Percentiles rank a stretch among this genome's conserved stretches.
Conservation (phyloP, 768 basidiomycete genomes). For the Rossbeevera mucosa region DNA sequence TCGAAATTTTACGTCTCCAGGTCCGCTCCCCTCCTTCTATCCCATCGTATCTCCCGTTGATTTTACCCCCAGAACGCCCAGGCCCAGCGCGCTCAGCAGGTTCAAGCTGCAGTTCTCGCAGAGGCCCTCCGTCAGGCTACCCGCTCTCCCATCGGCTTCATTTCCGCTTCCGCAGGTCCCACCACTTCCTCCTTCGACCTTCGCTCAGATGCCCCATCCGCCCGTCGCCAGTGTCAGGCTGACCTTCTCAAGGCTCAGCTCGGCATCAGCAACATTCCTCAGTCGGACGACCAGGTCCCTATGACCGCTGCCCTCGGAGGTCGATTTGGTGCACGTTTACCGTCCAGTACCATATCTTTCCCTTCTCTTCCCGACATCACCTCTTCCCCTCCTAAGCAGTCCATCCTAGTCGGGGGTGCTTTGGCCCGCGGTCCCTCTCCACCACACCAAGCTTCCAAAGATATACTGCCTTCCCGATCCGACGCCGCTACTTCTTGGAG, state of each 20-base stretch:
- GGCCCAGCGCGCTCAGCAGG: slow-evolving; percentile 55
- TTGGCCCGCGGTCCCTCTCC: slow-evolving; percentile 57
- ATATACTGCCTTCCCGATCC: slow-evolving; percentile 64
- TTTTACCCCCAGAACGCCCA: slow-evolving; percentile 50
- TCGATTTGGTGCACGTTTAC: slow-evolving; percentile 61
- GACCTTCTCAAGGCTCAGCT: slow-evolving; percentile 63
- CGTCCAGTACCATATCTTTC: slow-evolving; percentile 37
- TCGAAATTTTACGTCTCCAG: slow-evolving; percentile 80
- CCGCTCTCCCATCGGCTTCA: slow-evolving; percentile 23
- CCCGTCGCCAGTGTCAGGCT: slow-evolving; percentile 65
- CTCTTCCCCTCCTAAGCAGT: slow-evolving; percentile 46
- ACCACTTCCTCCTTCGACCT: slow-evolving; percentile 60
- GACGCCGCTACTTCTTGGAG: slow-evolving; percentile 80
- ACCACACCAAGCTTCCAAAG: slow-evolving; percentile 34
- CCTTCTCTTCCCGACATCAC: slow-evolving; percentile 38
- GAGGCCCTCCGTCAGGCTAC: slow-evolving; percentile 50
- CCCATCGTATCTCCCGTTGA: slow-evolving; percentile 8
- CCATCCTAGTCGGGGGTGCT: slow-evolving; percentile 69
- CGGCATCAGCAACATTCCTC: slow-evolving; percentile 32
- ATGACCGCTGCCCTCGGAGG: slow-evolving; percentile 81
- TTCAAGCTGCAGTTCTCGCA: slow-evolving; percentile 67
- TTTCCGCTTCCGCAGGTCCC: slow-evolving; percentile 75
- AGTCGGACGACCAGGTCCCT: slow-evolving; percentile 57
- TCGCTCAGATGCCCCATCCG: slow-evolving; percentile 51
- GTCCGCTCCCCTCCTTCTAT: slow-evolving; percentile 33